Percentiles rank a stretch among this genome's conserved stretches.
These are phyloP conservation scores for Capsicum pubescens DNA, from an alignment of 257 asterid genomes.

Conservation along the genomic window DNA sequence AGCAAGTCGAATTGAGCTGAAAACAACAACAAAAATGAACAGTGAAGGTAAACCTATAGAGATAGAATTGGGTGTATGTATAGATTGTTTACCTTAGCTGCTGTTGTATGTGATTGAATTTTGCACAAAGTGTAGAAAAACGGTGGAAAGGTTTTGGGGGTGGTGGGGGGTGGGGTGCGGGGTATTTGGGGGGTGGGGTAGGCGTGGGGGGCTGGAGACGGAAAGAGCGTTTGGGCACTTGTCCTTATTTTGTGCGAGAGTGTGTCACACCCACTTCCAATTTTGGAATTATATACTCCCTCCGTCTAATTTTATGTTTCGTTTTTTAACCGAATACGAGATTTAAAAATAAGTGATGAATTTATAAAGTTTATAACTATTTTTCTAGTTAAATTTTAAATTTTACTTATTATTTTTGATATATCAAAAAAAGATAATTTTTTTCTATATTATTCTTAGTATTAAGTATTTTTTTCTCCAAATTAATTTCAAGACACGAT, in stretches of 20 bases:
- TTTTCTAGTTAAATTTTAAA: no score
- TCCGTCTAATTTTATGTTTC: not conserved
- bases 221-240: conserved; percentile 13
- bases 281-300: not conserved
- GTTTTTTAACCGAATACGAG: no score
- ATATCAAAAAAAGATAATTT: no score
- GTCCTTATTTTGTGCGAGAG: conserved; percentile 14
- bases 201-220: not conserved
- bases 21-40: not conserved
- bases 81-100: not conserved
- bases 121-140: conserved; percentile 19
- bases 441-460: no score
- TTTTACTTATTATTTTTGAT: no score
- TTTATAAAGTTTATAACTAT: no score
- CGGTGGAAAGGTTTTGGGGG: conserved; percentile 20
- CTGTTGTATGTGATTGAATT: conserved; percentile 1
- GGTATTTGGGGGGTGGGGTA: not conserved
- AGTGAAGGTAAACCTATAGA: not conserved
- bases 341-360: no score
- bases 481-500: no score
- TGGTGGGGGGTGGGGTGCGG: not conserved
- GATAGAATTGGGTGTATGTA: not conserved
- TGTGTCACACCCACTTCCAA: not conserved
- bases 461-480: no score
- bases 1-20: conserved; percentile 6